These are phyloP conservation scores for Neurospora tetraspora DNA, from an alignment of 495 filamentous ascomycete genomes.

Conservation along the genomic window DNA sequence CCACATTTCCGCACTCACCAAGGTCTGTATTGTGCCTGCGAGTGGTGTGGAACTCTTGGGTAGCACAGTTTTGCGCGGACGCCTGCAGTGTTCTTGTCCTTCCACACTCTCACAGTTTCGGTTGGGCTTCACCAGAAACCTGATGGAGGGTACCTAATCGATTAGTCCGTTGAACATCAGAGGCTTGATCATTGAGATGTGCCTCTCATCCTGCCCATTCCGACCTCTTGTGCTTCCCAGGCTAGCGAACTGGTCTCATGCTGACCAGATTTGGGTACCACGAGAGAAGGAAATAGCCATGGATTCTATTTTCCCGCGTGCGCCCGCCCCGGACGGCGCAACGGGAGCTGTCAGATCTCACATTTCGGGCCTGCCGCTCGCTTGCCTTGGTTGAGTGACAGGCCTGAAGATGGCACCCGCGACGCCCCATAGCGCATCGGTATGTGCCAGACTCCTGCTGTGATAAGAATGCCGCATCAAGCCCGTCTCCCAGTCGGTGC, in stretches of 20 bases:
- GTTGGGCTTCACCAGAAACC: background rate
- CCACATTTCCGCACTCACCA: background rate
- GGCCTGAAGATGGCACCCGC: background rate
- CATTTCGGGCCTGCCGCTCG: conserved; percentile 9
- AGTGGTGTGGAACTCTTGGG: background rate
- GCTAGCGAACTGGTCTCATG: background rate
- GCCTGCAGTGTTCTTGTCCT: background rate
- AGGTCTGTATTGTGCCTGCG: background rate
- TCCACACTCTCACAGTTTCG: background rate
- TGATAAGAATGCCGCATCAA: conserved; percentile 4
- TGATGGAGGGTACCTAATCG: background rate
- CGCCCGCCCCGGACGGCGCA: conserved; percentile 4
- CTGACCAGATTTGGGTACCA: conserved; percentile 1
- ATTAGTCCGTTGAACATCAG: background rate
- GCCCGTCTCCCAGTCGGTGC: conserved; percentile 6
- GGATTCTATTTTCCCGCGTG: conserved; percentile 2
- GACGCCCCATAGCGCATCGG: conserved; percentile 1
- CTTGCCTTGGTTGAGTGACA: background rate
- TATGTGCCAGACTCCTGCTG: background rate
- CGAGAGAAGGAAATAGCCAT: conserved; percentile 6
- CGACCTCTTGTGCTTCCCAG: background rate
- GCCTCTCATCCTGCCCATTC: conserved; percentile 1
- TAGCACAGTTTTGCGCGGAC: background rate
- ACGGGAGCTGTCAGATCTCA: conserved; percentile 19
- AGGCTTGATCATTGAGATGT: conserved; percentile 2